A percentile compares a stretch with the other conserved stretches of the same genome.
These are phyloP conservation scores for Brassica incana DNA, from an alignment of 345 rosid species.

Conservation along the genomic window DNA sequence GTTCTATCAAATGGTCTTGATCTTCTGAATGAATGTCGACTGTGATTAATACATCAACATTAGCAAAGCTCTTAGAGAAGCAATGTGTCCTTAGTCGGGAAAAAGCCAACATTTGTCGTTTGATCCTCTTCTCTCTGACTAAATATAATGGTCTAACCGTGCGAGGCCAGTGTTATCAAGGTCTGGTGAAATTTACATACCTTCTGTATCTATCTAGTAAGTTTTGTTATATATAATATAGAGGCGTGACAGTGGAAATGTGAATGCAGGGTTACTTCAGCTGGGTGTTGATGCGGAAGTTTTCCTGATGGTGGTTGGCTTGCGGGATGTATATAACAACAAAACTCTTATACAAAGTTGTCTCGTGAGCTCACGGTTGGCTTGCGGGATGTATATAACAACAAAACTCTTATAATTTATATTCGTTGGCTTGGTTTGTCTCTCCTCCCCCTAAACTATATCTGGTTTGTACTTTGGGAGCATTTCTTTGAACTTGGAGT, in stretches of 20 bases:
- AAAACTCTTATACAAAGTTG: not conserved
- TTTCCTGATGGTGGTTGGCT: too few species aligned
- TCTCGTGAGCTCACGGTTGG: not conserved
- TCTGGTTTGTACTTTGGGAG: not conserved
- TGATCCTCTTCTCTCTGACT: too few species aligned
- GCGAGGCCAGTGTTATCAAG: conserved; percentile 33
- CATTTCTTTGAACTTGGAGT: not conserved
- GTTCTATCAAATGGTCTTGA: too few species aligned
- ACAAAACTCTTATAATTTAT: conserved; percentile 13
- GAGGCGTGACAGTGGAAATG: conserved; percentile 8
- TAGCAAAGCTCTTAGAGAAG: too few species aligned
- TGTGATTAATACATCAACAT: too few species aligned
- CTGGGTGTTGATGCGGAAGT: conserved; percentile 28
- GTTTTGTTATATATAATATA: not conserved
- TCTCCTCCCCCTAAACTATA: too few species aligned
- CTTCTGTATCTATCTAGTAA: not conserved
- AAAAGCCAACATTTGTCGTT: too few species aligned
- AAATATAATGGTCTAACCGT: too few species aligned
- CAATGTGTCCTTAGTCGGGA: too few species aligned
- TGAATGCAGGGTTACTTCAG: conserved; percentile 31
- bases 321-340: too few species aligned
- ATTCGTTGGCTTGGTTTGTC: not conserved
- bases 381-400: not conserved
- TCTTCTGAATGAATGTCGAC: too few species aligned
- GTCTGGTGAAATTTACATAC: conserved; percentile 22